These are phyloP conservation scores for Penicillium steckii DNA, from an alignment of 495 filamentous ascomycete genomes.

Conservation along the genomic window DNA sequence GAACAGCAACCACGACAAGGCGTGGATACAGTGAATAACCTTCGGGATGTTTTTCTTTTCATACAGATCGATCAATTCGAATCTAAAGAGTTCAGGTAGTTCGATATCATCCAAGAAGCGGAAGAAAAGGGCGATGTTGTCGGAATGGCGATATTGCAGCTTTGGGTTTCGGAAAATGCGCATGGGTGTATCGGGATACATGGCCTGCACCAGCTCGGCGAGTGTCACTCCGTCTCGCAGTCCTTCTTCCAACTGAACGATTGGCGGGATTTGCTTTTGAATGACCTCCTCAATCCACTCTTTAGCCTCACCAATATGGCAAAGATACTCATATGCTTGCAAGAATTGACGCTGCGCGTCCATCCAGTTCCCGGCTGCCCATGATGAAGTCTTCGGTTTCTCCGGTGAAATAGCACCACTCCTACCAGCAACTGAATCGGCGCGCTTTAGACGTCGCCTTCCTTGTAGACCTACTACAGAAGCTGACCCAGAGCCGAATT, in stretches of 20 bases:
- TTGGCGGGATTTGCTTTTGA: slow-evolving; percentile 82
- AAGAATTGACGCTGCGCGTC: slow-evolving; percentile 95
- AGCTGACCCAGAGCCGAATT: slow-evolving; percentile 67
- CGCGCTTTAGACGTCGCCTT: slow-evolving; percentile 75
- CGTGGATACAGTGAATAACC: slow-evolving; percentile 98
- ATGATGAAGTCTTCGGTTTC: slow-evolving; percentile 58
- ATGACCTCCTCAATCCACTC: slow-evolving; percentile 99
- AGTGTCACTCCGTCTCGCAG: slow-evolving; percentile 91
- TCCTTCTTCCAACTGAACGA: slow-evolving; percentile 94
- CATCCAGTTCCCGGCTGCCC: slow-evolving; percentile 95
- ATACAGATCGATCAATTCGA: slow-evolving; percentile 96
- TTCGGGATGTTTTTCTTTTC: slow-evolving; percentile 99
- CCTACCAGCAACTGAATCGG: slow-evolving; percentile 54
- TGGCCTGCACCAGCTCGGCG: slow-evolving; percentile 91
- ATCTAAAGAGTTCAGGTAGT: slow-evolving; percentile 95
- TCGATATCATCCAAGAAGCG: slow-evolving; percentile 90
- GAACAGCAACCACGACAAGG: slow-evolving; percentile 91
- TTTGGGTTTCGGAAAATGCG: slow-evolving; percentile 82
- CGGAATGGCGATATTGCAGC: slow-evolving; percentile 92
- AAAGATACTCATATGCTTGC: slow-evolving; percentile 98
- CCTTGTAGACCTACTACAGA: slow-evolving; percentile 88
- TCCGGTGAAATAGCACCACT: slow-evolving; percentile 42
- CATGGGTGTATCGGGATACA: slow-evolving; percentile 70
- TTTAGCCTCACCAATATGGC: slow-evolving; percentile 98
- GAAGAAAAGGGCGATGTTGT: slow-evolving; percentile 96